Percentiles rank a stretch among this genome's conserved stretches.
These are phyloP conservation scores for Linderniella brevidens DNA, from an alignment of 257 asterid genomes.

Conservation along the genomic window DNA sequence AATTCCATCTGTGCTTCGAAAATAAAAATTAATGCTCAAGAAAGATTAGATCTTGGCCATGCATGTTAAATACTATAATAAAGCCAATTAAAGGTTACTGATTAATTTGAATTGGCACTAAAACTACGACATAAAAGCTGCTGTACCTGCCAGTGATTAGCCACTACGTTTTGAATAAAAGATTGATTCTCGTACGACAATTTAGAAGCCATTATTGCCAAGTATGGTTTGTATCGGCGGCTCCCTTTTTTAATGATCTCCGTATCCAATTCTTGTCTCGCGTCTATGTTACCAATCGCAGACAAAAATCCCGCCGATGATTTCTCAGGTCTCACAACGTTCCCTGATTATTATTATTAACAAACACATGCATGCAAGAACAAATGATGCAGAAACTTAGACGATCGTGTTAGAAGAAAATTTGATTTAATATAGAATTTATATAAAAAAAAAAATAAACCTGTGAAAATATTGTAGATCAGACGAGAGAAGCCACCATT, in stretches of 20 bases:
- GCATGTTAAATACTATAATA: conserved; percentile 13
- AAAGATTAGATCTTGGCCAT: conserved; percentile 13
- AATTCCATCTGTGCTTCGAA: conserved; percentile 87
- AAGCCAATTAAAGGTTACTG: no score
- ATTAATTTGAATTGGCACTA: no score
- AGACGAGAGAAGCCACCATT: conserved; percentile 26
- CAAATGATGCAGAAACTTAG: no score
- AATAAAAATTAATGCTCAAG: no score
- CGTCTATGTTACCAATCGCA: conserved; percentile 18
- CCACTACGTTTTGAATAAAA: conserved; percentile 13
- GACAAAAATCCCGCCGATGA: conserved; percentile 13
- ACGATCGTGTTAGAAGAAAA: no score
- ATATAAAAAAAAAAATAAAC: conserved; percentile 6
- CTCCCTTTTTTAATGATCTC: conserved; percentile 8
- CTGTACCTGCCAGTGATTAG: conserved; percentile 32
- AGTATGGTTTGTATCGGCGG: conserved; percentile 22
- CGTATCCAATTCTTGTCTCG: conserved; percentile 14
- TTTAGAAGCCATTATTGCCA: conserved; percentile 37
- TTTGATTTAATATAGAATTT: no score
- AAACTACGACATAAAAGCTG: neutral
- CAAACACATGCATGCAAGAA: no score
- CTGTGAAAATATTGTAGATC: conserved; percentile 14
- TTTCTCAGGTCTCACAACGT: conserved; percentile 13
- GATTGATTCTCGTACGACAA: conserved; percentile 29
- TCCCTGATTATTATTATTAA: no score